These are phyloP conservation scores for Fusarium nygamai DNA, from an alignment of 2,329 filamentous ascomycete genomes.

Conservation along the genomic window DNA sequence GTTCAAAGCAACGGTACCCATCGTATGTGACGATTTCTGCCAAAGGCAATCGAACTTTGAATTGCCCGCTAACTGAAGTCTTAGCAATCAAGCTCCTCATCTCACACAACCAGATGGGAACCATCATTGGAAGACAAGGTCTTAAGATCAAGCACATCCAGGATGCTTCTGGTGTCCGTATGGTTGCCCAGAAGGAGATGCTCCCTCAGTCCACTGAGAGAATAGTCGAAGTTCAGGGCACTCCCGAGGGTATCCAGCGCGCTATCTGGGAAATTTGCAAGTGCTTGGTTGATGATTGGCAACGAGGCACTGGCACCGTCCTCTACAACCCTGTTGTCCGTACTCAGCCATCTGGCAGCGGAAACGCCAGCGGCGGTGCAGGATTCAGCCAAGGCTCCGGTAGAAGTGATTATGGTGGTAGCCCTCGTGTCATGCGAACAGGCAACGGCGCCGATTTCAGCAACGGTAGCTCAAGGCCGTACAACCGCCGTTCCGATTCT, in stretches of 20 bases:
- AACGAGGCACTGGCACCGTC: slow-evolving; percentile 95
- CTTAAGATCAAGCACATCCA: slow-evolving; percentile 99
- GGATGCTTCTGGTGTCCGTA: slow-evolving; percentile 94
- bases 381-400: slow-evolving; percentile 55
- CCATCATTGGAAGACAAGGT: slow-evolving; percentile 95
- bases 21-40: slow-evolving; percentile 64
- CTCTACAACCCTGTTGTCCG: slow-evolving; percentile 97
- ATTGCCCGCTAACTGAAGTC: slow-evolving; percentile 22
- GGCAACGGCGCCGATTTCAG: slow-evolving; percentile 98
- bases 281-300: slow-evolving; percentile 97
- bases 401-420: slow-evolving; percentile 64
- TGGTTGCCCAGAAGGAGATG: slow-evolving; percentile 99
- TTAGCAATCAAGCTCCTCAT: slow-evolving; percentile 96
- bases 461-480: slow-evolving; percentile 73
- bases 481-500: slow-evolving; percentile 83
- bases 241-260: slow-evolving; percentile 93
- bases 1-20: slow-evolving; percentile 90
- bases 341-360: slow-evolving; percentile 71
- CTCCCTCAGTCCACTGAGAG: slow-evolving; percentile 98
- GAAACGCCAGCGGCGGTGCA: slow-evolving; percentile 53
- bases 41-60: not conserved
- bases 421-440: slow-evolving; percentile 86
- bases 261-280: slow-evolving; percentile 99
- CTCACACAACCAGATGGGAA: slow-evolving; percentile 99
- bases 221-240: slow-evolving; percentile 96